Evolutionary conservation across 106 monocot genomes (phyloP).

Genomic region (Apostasia ramifera): DNA sequence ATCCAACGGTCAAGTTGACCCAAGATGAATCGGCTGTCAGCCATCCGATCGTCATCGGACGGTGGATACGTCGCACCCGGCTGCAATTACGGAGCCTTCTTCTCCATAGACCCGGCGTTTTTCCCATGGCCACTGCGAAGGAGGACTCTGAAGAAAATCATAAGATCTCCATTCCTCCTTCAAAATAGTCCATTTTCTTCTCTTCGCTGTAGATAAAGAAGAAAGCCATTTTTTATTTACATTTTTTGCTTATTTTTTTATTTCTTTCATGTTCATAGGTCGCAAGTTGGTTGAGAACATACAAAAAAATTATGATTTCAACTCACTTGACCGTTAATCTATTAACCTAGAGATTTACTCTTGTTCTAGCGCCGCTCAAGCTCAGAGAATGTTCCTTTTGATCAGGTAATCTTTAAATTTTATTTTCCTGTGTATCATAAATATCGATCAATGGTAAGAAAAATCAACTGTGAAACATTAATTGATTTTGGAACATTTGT

Average conservation of each 20-base stretch:
- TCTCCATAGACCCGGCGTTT: conserved; percentile 1
- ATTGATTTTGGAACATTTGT: no score
- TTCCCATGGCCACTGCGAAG: conserved; percentile 4
- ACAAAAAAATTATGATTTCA: not conserved
- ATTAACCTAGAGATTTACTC: not conserved
- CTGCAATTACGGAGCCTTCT: not conserved
- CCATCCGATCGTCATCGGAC: conserved; percentile 37
- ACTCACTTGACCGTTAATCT: not conserved
- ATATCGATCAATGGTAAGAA: no score
- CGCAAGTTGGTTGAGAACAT: not conserved
- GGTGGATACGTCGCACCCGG: not conserved
- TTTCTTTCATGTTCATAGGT: conserved; percentile 4
- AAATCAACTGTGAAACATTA: no score
- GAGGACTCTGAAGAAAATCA: not conserved
- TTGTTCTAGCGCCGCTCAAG: not conserved
- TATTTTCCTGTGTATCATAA: no score
- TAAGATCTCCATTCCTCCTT: conserved; percentile 3
- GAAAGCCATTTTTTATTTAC: not conserved
- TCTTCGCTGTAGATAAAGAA: conserved; percentile 2
- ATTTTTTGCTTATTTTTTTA: not conserved
- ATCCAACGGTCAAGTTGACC: conserved; percentile 41
- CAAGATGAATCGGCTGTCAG: not conserved
- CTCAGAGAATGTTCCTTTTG: no score
- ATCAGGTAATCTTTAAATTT: no score
- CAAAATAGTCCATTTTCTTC: not conserved